Conservation (phyloP, 345 rosid genomes). For the Limnanthes douglasii region DNA sequence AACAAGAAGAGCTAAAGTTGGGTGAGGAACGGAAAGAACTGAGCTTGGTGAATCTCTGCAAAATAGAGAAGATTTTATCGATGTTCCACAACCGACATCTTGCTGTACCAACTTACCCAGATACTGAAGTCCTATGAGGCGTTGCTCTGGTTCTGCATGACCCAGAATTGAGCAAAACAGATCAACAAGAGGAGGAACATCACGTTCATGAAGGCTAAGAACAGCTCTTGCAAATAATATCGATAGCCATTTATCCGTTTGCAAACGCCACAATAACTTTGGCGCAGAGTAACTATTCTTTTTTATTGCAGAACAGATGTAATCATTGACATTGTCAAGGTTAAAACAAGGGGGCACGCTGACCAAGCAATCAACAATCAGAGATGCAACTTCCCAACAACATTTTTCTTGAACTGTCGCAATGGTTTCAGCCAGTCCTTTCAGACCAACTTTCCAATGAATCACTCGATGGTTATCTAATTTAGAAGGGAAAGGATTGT, state of each 20-base stretch:
- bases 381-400: conserved; percentile 67
- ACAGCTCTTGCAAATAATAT: conserved; percentile 26
- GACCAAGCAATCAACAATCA: conserved; percentile 53
- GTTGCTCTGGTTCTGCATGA: conserved; percentile 78
- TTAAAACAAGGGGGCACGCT: conserved; percentile 31
- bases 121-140: conserved; percentile 46
- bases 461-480: conserved; percentile 16
- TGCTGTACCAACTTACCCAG: conserved; percentile 50
- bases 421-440: conserved; percentile 37
- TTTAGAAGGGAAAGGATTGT: conserved; percentile 14
- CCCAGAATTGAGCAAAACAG: conserved; percentile 37
- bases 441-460: conserved; percentile 34
- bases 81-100: conserved; percentile 22
- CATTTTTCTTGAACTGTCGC: conserved; percentile 28
- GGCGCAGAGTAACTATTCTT: conserved; percentile 44
- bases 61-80: conserved; percentile 14
- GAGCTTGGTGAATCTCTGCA: conserved; percentile 19
- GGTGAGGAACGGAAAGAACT: conserved; percentile 22
- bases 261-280: conserved; percentile 58
- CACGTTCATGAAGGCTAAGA: conserved; percentile 28
- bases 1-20: conserved; percentile 33
- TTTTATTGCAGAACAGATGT: conserved; percentile 33
- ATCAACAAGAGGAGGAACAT: conserved; percentile 36
- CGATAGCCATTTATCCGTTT: conserved; percentile 58
- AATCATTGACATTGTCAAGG: conserved; percentile 21